These are phyloP conservation scores for Rhododendron ovatum DNA, from an alignment of 148 eudicot genomes.

Conservation along the genomic window DNA sequence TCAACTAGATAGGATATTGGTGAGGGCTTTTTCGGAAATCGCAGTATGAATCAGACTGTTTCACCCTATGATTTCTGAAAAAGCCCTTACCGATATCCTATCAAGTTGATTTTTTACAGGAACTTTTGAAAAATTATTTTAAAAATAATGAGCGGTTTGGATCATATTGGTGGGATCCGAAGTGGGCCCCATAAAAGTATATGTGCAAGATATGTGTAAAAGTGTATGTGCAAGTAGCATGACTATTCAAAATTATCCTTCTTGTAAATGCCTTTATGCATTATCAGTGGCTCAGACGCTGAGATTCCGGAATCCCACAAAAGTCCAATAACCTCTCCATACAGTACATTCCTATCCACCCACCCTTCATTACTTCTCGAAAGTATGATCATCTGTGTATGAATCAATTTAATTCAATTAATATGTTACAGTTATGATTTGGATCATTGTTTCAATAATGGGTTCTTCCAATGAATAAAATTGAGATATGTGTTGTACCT, in stretches of 20 bases:
- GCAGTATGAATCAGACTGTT: too few relatives aligned
- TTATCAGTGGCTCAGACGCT: background rate
- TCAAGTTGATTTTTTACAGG: too few relatives aligned
- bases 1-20: too few relatives aligned
- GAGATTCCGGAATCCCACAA: background rate
- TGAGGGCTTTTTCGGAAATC: too few relatives aligned
- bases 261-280: background rate
- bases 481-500: background rate
- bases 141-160: too few relatives aligned
- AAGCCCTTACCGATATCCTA: too few relatives aligned
- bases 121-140: too few relatives aligned
- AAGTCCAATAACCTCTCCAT: background rate
- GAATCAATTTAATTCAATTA: background rate
- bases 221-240: too few relatives aligned
- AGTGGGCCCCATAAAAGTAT: too few relatives aligned
- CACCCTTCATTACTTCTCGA: background rate
- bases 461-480: background rate
- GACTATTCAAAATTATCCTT: background rate
- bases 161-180: too few relatives aligned
- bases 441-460: background rate
- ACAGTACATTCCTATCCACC: background rate
- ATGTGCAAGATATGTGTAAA: too few relatives aligned
- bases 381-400: background rate
- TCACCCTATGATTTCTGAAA: too few relatives aligned
- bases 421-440: background rate